Conservation (phyloP, 2,329 filamentous ascomycete genomes). For the Emmonsia crescens region DNA sequence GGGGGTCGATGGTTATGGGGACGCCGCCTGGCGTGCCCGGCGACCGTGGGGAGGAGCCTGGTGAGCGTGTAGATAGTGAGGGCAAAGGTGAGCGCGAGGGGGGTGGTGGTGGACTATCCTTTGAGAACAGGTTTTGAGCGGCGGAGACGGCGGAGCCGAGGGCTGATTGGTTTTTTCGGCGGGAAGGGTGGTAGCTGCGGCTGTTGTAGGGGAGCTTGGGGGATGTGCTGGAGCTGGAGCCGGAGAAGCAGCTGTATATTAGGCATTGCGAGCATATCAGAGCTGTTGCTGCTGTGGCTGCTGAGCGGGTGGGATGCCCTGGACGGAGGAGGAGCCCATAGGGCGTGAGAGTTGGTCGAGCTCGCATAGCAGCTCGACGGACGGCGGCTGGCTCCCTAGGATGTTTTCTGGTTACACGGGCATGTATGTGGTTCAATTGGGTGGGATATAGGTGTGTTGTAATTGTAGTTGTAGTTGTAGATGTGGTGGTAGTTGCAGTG, state of each 20-base stretch:
- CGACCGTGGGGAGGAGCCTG: no score
- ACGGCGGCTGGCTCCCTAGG: not conserved
- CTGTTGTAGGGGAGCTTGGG: slow-evolving; percentile 14
- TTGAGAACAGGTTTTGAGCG: slow-evolving; percentile 39
- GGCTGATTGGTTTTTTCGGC: slow-evolving; percentile 29
- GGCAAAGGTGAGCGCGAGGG: not conserved
- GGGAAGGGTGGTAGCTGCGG: slow-evolving; percentile 31
- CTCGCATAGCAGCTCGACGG: slow-evolving; percentile 21
- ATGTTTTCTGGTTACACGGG: not conserved
- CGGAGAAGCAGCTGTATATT: slow-evolving; percentile 6
- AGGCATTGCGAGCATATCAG: slow-evolving; percentile 34
- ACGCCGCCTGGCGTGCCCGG: not conserved
- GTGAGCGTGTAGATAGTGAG: not conserved
- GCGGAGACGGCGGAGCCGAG: slow-evolving; percentile 40
- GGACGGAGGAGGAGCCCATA: slow-evolving; percentile 25
- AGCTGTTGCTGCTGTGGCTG: slow-evolving; percentile 17
- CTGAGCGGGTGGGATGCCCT: not conserved
- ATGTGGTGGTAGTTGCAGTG: not conserved
- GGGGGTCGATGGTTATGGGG: slow-evolving; percentile 69
- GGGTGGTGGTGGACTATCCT: slow-evolving; percentile 22
- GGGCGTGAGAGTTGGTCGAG: slow-evolving; percentile 27
- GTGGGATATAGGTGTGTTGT: not conserved
- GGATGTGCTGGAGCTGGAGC: slow-evolving; percentile 21
- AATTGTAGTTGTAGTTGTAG: not conserved
- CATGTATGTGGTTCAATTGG: not conserved